Evolutionary conservation across 2,329 filamentous ascomycete species (phyloP), one percentile per base, ranked within the genome.

Genomic region (Stenocarpella maydis): DNA sequence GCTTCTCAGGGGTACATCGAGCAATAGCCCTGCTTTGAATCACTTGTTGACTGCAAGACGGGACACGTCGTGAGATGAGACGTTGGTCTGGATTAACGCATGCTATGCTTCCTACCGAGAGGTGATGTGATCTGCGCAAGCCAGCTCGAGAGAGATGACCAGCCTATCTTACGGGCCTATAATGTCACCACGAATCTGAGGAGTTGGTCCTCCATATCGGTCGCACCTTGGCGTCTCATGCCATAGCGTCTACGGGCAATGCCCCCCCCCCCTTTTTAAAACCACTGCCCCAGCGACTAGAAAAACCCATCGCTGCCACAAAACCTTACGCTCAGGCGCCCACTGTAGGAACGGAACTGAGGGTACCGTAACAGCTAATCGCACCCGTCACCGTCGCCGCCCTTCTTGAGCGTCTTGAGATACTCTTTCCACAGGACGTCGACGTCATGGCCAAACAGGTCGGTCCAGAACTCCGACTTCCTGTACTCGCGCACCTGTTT

Each of bases 371-470:
- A 34, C 39, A 14, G 54, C 71, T 8, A 69, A 53, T 49, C 74
- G 58, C 7, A 7, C 43, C 41, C 43, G 4, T 49, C 47, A 10
- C 24, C 41, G 3, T 26, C 47, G 12, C 21, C 14, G 28, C 72
- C 72, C 52, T 74, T 70, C 58, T 69, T 73, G 37, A 79, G 24
- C 24, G 75, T 73, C 37, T 80, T 75, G 8, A 78, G 84, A 80
- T 98, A 98, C 71, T 93, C 90, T 24, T 84, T 81, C 92, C 93
- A 98, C 37, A 98, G 81, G 72, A 90, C 83, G 53, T 87, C 82
- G 0, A 97, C 89, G 0, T 86, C 83, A 50, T 83, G 78, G 0
- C 91, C 92, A 74, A 93, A 87, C 31, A 95, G 82, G 72, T 86
- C 83, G 6, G 86, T 81, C 94, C 92, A 92, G 78, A 96, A 88